phyloP scores from a whole-genome alignment of 768 basidiomycete species.

The Hirschioporus abietinus region DNA sequence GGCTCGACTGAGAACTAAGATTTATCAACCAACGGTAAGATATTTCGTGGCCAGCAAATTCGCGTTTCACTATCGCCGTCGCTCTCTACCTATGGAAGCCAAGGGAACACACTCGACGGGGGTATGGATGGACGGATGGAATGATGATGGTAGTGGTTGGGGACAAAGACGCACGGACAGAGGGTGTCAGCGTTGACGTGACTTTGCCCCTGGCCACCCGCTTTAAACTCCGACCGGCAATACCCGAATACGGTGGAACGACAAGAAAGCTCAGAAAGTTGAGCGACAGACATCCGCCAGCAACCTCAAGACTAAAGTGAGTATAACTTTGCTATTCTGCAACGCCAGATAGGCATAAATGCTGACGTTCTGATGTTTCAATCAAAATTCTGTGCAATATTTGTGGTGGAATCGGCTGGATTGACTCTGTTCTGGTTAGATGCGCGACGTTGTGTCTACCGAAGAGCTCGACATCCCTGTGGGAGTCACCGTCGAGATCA shows the following conservation, averaged over 20 bases:
- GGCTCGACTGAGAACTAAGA: background rate
- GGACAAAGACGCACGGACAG: background rate
- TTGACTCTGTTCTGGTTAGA: slow-evolving; percentile 37
- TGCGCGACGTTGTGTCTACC: slow-evolving; percentile 90
- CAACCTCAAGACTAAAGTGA: background rate
- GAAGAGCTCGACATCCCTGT: slow-evolving; percentile 90
- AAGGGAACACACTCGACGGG: background rate
- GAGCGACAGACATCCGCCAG: background rate
- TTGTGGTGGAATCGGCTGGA: background rate
- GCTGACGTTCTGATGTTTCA: background rate
- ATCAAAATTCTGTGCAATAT: background rate
- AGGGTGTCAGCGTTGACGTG: background rate
- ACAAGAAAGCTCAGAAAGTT: background rate
- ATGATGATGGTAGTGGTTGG: background rate
- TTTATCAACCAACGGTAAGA: background rate
- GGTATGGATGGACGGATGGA: background rate
- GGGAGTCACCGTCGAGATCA: slow-evolving; percentile 79
- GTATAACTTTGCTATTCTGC: background rate
- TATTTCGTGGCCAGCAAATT: background rate
- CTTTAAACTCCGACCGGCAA: background rate
- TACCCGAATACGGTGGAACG: background rate
- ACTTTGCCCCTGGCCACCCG: background rate
- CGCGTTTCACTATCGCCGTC: background rate
- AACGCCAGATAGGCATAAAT: background rate
- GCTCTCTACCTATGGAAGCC: background rate